Conservation (phyloP, 2,329 filamentous ascomycete species). For the Fusarium anthophilum region DNA sequence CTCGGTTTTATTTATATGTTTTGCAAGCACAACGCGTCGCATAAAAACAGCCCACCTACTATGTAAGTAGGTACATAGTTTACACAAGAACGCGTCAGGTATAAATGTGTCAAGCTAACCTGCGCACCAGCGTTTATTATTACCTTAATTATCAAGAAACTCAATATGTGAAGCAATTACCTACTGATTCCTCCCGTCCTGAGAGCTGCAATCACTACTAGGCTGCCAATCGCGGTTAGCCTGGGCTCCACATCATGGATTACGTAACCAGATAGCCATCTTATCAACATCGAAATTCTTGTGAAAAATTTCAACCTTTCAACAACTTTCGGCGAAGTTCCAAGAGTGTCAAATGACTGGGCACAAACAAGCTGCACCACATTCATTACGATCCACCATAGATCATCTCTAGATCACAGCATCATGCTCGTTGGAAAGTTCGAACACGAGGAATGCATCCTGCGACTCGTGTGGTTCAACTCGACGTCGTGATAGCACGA, state of each 20-base stretch:
- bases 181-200: background rate
- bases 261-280: constrained; percentile 31
- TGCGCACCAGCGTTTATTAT: background rate
- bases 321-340: background rate
- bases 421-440: background rate
- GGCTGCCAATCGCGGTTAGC: background rate
- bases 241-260: background rate
- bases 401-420: constrained; percentile 1
- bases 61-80: background rate
- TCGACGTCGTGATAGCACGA: constrained; percentile 8
- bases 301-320: constrained; percentile 24
- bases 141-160: background rate
- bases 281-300: constrained; percentile 19
- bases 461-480: constrained; percentile 5
- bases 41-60: background rate
- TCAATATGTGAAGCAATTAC: background rate
- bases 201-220: no score
- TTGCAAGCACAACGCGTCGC: background rate
- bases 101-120: background rate
- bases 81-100: background rate
- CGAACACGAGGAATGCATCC: background rate
- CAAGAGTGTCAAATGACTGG: background rate
- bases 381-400: background rate
- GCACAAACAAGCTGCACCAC: background rate
- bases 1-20: no score